Conservation (phyloP, 371 early-diverging fungal species). For the Coemansia sp. region DNA sequence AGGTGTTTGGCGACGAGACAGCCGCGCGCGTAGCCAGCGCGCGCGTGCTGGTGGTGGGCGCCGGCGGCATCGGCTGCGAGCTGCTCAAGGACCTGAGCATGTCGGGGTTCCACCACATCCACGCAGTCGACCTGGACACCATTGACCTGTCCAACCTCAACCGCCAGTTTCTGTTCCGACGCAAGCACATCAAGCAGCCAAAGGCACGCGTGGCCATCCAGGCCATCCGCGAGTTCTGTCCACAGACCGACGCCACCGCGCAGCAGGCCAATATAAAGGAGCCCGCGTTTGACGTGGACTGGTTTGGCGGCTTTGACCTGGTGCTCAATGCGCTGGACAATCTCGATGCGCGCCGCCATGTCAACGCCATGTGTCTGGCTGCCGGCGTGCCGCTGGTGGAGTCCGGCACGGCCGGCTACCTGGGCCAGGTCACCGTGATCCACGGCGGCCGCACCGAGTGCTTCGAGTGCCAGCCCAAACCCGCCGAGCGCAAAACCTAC, state of each 20-base stretch:
- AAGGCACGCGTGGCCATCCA: constrained; percentile 70
- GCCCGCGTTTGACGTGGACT: constrained; percentile 75
- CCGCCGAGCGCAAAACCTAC: constrained; percentile 75
- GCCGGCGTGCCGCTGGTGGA: constrained; percentile 91
- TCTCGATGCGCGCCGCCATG: constrained; percentile 93
- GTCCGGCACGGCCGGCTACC: constrained; percentile 96
- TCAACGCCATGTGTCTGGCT: constrained; percentile 95
- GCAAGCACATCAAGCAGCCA: constrained; percentile 86
- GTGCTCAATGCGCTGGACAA: constrained; percentile 99
- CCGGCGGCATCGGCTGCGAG: constrained; percentile 99
- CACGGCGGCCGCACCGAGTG: constrained; percentile 79
- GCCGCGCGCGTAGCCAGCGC: constrained; percentile 16
- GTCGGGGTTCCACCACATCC: constrained; percentile 83
- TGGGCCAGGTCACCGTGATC: constrained; percentile 95
- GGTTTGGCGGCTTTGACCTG: constrained; percentile 91
- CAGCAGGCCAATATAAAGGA: constrained; percentile 87
- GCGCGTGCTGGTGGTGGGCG: constrained; percentile 74
- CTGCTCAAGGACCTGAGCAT: constrained; percentile 92
- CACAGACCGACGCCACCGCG: constrained; percentile 65
- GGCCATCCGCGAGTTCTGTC: constrained; percentile 65
- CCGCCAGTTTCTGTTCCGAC: constrained; percentile 97
- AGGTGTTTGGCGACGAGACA: constrained; percentile 27
- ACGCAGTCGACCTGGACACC: constrained; percentile 95
- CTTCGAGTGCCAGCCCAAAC: constrained; percentile 96
- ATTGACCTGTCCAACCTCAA: constrained; percentile 99